Base-by-base conservation (phyloP, 1,284 basidiomycete species). In the Rhodotorula sp. region DNA sequence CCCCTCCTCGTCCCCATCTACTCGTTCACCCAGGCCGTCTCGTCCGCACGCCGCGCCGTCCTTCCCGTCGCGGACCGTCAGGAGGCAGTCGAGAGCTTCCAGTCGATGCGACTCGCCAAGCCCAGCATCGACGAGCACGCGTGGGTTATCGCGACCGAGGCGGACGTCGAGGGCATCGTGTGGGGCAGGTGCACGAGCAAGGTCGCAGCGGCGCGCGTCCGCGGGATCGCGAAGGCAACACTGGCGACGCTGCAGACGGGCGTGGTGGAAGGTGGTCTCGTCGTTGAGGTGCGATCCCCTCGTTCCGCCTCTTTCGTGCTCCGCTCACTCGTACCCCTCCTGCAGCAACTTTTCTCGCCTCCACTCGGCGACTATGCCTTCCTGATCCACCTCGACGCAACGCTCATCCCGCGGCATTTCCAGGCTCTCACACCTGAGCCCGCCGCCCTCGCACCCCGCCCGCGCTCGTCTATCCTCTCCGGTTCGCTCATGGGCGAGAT, bases 301-400 rank as follows among this genome's bases (percentile, higher is more conserved):
- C 22, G 39, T 61, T 21, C 21, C 36, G 34, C 22, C 2, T 39
- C 64, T 21, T 25, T 17, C 8, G 8, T 17, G 22, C 34, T 2
- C 17, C 10, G 39, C 69, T 71, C 51, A 74, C 53, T 2, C 7
- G 12, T 2, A 27, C 25, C 27, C 6, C 3, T 41, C 19, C n/a
- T 53, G 34, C 77, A 94, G 90, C 84, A 86, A 29, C 84, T 98
- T 61, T 97, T 98, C 83, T 84, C 87, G 17, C 93, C 97, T 76
- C 91, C 94, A 0, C 86, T 87, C 0, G 84, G 87, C 17, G 90
- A 94, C 79, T 99, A 97, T 80, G 91, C 97, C 78, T 87, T 97
- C 76, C 77, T 97, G 34, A 84, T 99, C 48, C 86, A 90, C 69
- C 85, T 99, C 29, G 84, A 92, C 50, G 85, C 88, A 0, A 69